Base-by-base conservation (phyloP, 345 rosid species). In the Euclidium syriacum region DNA sequence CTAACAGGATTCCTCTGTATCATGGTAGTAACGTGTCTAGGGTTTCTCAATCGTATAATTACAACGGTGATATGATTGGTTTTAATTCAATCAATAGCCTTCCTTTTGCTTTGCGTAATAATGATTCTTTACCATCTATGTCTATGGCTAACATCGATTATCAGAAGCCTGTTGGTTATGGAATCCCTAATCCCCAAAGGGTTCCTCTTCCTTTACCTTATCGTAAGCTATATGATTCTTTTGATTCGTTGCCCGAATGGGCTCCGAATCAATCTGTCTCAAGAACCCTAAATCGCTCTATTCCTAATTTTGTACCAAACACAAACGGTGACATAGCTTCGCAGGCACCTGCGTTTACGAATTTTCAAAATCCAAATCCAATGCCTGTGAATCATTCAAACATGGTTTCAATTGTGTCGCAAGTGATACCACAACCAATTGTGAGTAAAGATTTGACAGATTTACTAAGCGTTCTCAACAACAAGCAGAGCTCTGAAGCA, bases 241-340 rank as follows among this genome's bases (percentile, higher is more conserved):
- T 57, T 11, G 75, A 71, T 49, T 57, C 65, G 24, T 55, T 71
- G 1, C 75, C 75, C 0, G 55, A 71, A 41, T 71, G 75, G 75
- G 29, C 26, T 19, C 75, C 70, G 0, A 68, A 32, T 10, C 41
- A 43, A 26, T 15, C 49, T 10, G 0, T 10, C 4, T 38, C 42
- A 2, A 5, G 5, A 19, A 42, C 11, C 49, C 42, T 3, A 10
- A 43, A 8, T 43, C 12, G 49, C 49, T 3, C 40, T 4, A 15
- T 32, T 38, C 0, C 10, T 41, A 43, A 19, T 57, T n/a, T 18
- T 1, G 41, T 29, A 34, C 14, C 62, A 0, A 29, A 19, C 20
- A 0, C 26, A 7, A 12, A 29, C 12, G 14, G 22, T 27, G 33
- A 29, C 33, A 29, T 29, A 29, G n/a, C n/a, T n/a, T n/a, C n/a